Evolutionary conservation across 2,329 filamentous ascomycete genomes (phyloP), one percentile per base, ranked within the genome.

Genomic region (Thielaviopsis ethacetica): DNA sequence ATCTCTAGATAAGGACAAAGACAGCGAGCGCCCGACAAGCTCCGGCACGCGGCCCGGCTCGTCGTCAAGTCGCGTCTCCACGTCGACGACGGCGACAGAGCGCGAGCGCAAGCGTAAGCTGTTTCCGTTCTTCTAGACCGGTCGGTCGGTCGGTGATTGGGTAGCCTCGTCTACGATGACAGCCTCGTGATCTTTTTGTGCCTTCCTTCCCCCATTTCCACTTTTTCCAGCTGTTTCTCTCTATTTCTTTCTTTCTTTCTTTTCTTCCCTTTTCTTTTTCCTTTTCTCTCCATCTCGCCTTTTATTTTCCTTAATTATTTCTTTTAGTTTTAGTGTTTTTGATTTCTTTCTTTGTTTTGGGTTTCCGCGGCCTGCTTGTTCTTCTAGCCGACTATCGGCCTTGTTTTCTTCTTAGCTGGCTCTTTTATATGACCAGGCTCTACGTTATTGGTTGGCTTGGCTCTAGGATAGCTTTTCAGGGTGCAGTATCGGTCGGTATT

Each of bases 191-290:
- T n/a, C n/a, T n/a, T 44, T 44, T 44, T 44, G 38, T 44, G 15
- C 17, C 2, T 44, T n/a, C 17, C 5, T n/a, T n/a, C n/a, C n/a
- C n/a, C n/a, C n/a, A n/a, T n/a, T n/a, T n/a, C 38, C 38, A n/a
- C 38, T 44, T n/a, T 41, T 3, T 17, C 10, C 4, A 44, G 5
- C n/a, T 44, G 56, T n/a, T 27, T 59, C 47, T 61, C 56, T 52
- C 21, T n/a, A n/a, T 41, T 53, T 17, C 38, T 19, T 58, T 53
- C 21, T 56, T 56, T 56, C 26, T 51, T 38, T 26, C n/a, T 57
- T n/a, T 53, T 19, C 6, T 22, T 44, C 26, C 22, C 12, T 30
- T 56, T 52, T 21, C 30, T 44, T 59, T 12, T 59, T 24, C 5
- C 6, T 27, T 19, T 50, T 21, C 10, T 55, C 26, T 44, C 6